Percentiles rank a stretch among this genome's conserved stretches.
Evolutionary conservation across 345 rosid genomes (phyloP).

Genomic region (Arabidopsis thaliana): DNA sequence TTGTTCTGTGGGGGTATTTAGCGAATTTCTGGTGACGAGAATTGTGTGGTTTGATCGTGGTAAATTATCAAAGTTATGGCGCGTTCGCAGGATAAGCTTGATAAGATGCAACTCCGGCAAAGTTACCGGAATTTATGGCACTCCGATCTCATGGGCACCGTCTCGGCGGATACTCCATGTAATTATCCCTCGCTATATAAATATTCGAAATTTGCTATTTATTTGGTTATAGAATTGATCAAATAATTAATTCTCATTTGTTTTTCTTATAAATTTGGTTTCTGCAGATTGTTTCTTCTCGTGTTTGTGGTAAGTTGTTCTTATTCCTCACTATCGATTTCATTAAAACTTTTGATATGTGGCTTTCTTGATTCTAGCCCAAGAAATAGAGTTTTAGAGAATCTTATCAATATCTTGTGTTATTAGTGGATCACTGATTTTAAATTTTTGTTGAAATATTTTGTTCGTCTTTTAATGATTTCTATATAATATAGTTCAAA

Average conservation of each 20-base stretch:
- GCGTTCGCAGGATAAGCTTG: constrained; percentile 64
- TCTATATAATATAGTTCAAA: neutral
- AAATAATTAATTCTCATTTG: constrained; percentile 2
- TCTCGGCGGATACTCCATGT: constrained; percentile 74
- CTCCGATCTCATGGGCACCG: constrained; percentile 70
- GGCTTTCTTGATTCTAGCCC: neutral
- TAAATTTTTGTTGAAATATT: neutral
- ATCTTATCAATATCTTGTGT: neutral
- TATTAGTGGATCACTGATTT: neutral
- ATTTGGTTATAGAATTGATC: constrained; percentile 3
- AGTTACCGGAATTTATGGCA: constrained; percentile 91
- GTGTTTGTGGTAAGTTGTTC: constrained; percentile 35
- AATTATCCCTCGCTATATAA: constrained; percentile 2
- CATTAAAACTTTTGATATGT: neutral
- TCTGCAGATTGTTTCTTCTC: constrained; percentile 67
- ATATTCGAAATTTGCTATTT: neutral
- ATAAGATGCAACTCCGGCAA: constrained; percentile 94
- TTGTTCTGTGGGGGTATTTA: neutral
- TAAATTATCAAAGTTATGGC: constrained; percentile 37
- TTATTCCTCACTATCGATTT: neutral
- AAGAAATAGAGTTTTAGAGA: neutral
- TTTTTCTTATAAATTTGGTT: constrained; percentile 8
- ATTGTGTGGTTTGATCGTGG: neutral
- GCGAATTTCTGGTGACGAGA: neutral
- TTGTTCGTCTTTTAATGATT: neutral